Evolutionary conservation across 2,329 filamentous ascomycete species (phyloP).

Genomic region (Colletotrichum sp.): DNA sequence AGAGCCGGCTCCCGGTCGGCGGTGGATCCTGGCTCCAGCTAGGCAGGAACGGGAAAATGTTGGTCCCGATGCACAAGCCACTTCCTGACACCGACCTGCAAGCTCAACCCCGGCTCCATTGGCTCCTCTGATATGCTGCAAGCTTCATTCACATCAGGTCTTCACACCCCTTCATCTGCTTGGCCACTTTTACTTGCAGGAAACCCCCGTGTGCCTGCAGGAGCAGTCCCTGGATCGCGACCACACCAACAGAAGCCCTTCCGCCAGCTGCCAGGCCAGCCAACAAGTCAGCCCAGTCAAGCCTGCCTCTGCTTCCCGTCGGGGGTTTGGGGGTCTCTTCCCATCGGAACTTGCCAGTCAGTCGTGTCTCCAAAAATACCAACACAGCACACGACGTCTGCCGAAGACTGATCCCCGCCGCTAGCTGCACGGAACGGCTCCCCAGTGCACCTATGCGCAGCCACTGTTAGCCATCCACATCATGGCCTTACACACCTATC

Average conservation of each 20-base stretch:
- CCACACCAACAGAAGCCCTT: neutral
- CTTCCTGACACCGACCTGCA: neutral
- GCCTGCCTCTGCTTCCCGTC: neutral
- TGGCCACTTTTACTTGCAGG: conserved; percentile 2
- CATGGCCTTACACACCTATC: neutral
- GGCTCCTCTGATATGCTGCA: neutral
- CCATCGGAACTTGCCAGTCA: neutral
- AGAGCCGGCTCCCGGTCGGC: neutral
- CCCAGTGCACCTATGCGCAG: neutral
- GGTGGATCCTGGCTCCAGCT: neutral
- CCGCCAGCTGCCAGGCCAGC: neutral
- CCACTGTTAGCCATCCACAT: conserved; percentile 4
- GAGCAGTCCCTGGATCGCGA: neutral
- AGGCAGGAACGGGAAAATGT: neutral
- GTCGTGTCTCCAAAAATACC: neutral
- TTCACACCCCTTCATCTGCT: neutral
- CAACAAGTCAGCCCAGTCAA: neutral
- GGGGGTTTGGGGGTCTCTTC: neutral
- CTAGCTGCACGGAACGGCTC: neutral
- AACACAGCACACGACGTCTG: neutral
- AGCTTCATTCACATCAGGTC: neutral
- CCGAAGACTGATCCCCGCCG: neutral
- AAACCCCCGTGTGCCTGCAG: conserved; percentile 14
- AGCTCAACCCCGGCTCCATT: neutral
- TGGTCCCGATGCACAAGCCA: neutral